Evolutionary conservation across 1,139 yeast species (phyloP), one percentile per base, ranked within the genome.

Genomic region (Suhomyces panamericanus): DNA sequence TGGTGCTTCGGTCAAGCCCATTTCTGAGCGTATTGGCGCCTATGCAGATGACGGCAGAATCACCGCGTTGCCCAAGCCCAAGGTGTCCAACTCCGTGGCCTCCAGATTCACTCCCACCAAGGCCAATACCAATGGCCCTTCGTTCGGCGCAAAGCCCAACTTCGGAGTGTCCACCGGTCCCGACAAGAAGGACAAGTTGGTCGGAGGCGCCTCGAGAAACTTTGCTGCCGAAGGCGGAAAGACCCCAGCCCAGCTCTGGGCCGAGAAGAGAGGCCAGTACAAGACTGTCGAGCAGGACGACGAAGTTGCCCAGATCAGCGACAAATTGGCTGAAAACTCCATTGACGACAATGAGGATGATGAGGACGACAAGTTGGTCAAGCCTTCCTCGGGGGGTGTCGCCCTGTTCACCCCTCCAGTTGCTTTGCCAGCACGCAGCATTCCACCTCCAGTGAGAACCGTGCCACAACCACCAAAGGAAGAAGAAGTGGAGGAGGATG

Each of bases 211-310:
- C 34, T 78, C 83, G 44, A 80, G 84, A 64, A 78, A 85, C 61
- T 86, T 81, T 63, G 95, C 81, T 49, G 73, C 87, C 41, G 79
- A 78, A 52, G 80, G 78, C 47, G 96, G 96, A 49, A 87, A 88
- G 67, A 87, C 96, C 4, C 97, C 98, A 27, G 96, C 96, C 31
- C 97, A 90, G 66, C 61, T 87, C 32, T 90, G 97, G 97, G 97
- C 97, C 16, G 96, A 88, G 64, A 88, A 83, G 73, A 84, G 85
- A 63, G 93, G 87, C 41, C 77, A 80, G 56, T 79, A 70, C 56
- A 77, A 73, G 56, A 71, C 73, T 32, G 81, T 75, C 38, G 53
- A 68, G 12, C 60, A 55, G 1, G 64, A 57, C 13, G 64, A 56
- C 7, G 64, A 57, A 10, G 47, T 39, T 3, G 27, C 38, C 12